A percentile compares a stretch with the other conserved stretches of the same genome.
Evolutionary conservation across 306 rosid species (phyloP).

Genomic region (Cercis canadensis): DNA sequence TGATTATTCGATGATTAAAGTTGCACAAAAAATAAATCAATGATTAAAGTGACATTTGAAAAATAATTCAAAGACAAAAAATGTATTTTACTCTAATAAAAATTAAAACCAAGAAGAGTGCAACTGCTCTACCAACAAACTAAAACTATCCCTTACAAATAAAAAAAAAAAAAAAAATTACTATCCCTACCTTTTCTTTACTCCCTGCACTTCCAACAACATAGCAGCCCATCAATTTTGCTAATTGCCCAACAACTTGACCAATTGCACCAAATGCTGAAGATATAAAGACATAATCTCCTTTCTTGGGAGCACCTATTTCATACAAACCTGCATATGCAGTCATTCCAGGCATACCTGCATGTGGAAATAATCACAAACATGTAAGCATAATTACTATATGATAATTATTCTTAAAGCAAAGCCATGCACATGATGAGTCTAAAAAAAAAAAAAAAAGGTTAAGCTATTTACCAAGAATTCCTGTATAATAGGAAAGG

Average conservation of each 20-base stretch:
- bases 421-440: neutral
- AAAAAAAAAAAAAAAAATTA: too few relatives aligned
- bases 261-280: slow-evolving; percentile 65
- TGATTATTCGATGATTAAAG: too few relatives aligned
- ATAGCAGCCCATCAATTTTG: slow-evolving; percentile 64
- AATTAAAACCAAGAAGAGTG: neutral
- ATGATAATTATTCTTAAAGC: neutral
- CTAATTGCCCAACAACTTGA: slow-evolving; percentile 60
- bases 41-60: too few relatives aligned
- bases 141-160: too few relatives aligned
- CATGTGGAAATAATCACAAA: slow-evolving; percentile 10
- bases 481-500: slow-evolving; percentile 50
- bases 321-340: slow-evolving; percentile 57
- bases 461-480: slow-evolving; percentile 35
- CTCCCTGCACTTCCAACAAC: slow-evolving; percentile 73
- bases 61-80: too few relatives aligned
- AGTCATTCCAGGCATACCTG: slow-evolving; percentile 67
- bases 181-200: slow-evolving; percentile 54
- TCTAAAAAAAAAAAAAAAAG: neutral
- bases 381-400: neutral
- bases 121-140: neutral
- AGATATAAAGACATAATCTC: slow-evolving; percentile 60
- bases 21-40: too few relatives aligned
- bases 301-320: slow-evolving; percentile 58
- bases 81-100: too few relatives aligned